Base-by-base conservation (phyloP, 169 alveolate genomes). In the Neospora caninum region DNA sequence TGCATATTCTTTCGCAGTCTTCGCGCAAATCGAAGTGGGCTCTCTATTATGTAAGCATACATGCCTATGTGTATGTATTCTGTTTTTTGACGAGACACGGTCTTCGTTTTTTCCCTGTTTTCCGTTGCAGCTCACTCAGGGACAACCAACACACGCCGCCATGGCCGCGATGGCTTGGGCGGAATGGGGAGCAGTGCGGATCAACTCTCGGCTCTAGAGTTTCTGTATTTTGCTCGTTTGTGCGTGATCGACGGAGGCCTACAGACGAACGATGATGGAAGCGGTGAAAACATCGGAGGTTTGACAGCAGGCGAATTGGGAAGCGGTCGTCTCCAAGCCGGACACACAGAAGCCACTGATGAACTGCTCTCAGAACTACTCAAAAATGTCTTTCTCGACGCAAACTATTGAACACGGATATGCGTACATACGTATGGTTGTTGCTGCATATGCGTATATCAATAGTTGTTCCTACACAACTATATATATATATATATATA, bases 381-480 rank as follows among this genome's bases (percentile, higher is more conserved):
- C 45, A 78, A 78, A 43, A 78, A 78, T n/a, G 86, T 78, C 41
- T 78, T 36, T 78, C 86, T 78, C 86, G 86, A 78, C 86, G 45
- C 73, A 27, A 64, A 29, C 73, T 64, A 64, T 10, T 64, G 18
- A 7, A 53, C 18, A 13, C 73, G 7, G 16, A 64, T 64, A 64
- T 64, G 20, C 73, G 34, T 64, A 64, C 16, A 16, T 29, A 64
- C n/a, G n/a, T 22, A 64, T 22, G 73, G 31, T 6, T 64, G 73
- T 22, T 64, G 25, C 73, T 53, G 64, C 64, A 18, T 53, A 53
- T 18, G 64, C 18, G 18, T 53, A 7, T 53, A 18, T 10, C 27
- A 18, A n/a, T n/a, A n/a, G n/a, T n/a, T n/a, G n/a, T n/a, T n/a
- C n/a, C n/a, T 7, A 10, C 64, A 53, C 18, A 7, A 16, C 31